Evolutionary conservation across 768 basidiomycete species (phyloP).

Genomic region (Suillus sp.): DNA sequence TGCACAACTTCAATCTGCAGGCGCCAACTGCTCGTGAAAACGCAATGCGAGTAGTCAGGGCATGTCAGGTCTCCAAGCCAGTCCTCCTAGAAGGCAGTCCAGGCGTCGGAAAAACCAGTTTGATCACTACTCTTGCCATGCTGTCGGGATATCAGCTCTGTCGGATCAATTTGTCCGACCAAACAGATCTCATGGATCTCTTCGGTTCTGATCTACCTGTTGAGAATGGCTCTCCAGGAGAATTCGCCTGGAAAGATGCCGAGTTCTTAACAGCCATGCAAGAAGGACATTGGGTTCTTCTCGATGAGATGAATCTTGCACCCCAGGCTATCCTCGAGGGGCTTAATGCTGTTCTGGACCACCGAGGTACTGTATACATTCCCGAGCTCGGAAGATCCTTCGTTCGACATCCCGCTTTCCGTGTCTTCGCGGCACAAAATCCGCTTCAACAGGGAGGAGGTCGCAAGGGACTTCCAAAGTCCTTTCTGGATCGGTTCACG

Average conservation of each 20-base stretch:
- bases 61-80: slow-evolving; percentile 87
- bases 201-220: slow-evolving; percentile 97
- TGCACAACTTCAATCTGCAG: slow-evolving; percentile 69
- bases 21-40: slow-evolving; percentile 91
- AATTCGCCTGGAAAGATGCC: slow-evolving; percentile 97
- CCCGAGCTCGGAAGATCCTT: slow-evolving; percentile 94
- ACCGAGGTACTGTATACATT: slow-evolving; percentile 92
- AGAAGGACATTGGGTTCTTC: slow-evolving; percentile 95
- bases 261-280: slow-evolving; percentile 93
- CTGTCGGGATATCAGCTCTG: slow-evolving; percentile 76
- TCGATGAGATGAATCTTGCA: slow-evolving; percentile 99
- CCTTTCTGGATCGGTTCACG: slow-evolving; percentile 98
- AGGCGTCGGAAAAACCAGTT: slow-evolving; percentile 96
- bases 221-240: slow-evolving; percentile 86
- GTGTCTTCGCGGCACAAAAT: slow-evolving; percentile 98
- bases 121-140: slow-evolving; percentile 84
- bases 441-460: slow-evolving; percentile 95
- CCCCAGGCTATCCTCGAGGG: slow-evolving; percentile 97
- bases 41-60: slow-evolving; percentile 84
- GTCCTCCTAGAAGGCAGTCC: slow-evolving; percentile 97
- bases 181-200: slow-evolving; percentile 94
- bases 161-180: slow-evolving; percentile 97
- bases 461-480: slow-evolving; percentile 95
- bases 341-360: slow-evolving; percentile 93
- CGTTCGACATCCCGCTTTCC: slow-evolving; percentile 86